Percentiles rank a stretch among this genome's conserved stretches.
Conservation (phyloP, 257 asterid genomes). For the Nicotiana knightiana region DNA sequence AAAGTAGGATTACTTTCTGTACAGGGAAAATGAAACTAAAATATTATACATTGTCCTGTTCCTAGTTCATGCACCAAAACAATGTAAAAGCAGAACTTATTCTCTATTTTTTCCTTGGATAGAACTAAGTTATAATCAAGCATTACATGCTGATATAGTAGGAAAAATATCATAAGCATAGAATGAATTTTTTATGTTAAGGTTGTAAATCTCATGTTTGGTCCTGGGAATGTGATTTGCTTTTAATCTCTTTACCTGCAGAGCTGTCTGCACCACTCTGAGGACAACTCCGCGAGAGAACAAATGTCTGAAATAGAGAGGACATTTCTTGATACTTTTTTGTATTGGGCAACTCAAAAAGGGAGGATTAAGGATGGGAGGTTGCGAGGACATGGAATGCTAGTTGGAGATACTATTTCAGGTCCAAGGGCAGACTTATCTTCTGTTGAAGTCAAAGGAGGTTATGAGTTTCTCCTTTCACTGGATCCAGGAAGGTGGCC, state of each 20-base stretch:
- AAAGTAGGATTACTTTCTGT: too few relatives aligned
- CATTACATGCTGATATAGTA: too few relatives aligned
- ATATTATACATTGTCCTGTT: too few relatives aligned
- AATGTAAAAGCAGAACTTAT: too few relatives aligned
- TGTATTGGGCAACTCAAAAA: background rate
- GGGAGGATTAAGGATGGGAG: background rate
- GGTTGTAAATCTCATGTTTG: background rate
- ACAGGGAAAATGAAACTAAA: too few relatives aligned
- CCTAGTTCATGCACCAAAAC: too few relatives aligned
- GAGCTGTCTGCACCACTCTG: background rate
- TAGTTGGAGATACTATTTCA: background rate
- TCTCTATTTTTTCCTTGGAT: too few relatives aligned
- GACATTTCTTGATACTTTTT: background rate
- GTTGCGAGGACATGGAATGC: background rate
- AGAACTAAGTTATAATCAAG: too few relatives aligned
- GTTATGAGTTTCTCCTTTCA: background rate
- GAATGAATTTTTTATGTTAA: too few relatives aligned
- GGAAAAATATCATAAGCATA: background rate
- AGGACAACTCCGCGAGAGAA: constrained; percentile 12
- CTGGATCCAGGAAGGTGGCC: background rate
- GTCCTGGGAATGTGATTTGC: background rate
- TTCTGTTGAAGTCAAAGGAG: background rate
- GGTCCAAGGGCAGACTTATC: background rate
- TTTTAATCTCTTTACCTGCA: background rate
- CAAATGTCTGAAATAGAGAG: background rate